These are phyloP conservation scores for Rosa chinensis DNA, from an alignment of 306 rosid species.

Conservation along the genomic window DNA sequence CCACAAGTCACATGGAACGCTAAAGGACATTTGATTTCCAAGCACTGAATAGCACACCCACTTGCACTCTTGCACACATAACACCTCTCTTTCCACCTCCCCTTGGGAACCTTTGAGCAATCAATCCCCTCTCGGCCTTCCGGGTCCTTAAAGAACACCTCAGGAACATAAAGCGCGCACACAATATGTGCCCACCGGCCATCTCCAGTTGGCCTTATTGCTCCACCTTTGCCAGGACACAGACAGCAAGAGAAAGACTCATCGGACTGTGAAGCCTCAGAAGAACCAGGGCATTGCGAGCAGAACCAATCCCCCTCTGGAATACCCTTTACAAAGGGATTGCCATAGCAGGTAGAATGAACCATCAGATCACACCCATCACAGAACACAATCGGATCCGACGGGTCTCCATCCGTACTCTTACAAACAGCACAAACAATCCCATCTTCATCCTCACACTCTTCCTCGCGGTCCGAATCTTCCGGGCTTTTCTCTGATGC, in stretches of 20 bases:
- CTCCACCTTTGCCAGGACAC: slow-evolving; percentile 65
- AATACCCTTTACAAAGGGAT: slow-evolving; percentile 49
- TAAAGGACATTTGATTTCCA: slow-evolving; percentile 62
- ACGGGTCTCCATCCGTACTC: slow-evolving; percentile 70
- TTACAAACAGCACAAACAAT: slow-evolving; percentile 64
- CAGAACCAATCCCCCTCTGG: slow-evolving; percentile 85
- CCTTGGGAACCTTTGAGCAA: slow-evolving; percentile 60
- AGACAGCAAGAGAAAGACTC: slow-evolving; percentile 34
- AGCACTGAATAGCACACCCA: slow-evolving; percentile 70
- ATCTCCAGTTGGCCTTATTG: slow-evolving; percentile 50
- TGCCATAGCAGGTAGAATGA: slow-evolving; percentile 80
- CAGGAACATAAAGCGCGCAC: slow-evolving; percentile 71
- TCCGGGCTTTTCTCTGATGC: background rate
- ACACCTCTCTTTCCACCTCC: slow-evolving; percentile 58
- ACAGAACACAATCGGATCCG: slow-evolving; percentile 79
- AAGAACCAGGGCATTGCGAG: slow-evolving; percentile 37
- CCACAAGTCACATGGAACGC: slow-evolving; percentile 77
- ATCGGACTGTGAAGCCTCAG: background rate
- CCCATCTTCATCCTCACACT: slow-evolving; percentile 45
- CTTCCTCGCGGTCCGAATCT: background rate
- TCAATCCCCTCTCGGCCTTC: slow-evolving; percentile 80
- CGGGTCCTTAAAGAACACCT: slow-evolving; percentile 70
- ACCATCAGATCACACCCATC: slow-evolving; percentile 91
- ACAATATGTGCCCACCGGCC: slow-evolving; percentile 72
- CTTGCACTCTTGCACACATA: slow-evolving; percentile 44